Percentiles rank a stretch among this genome's conserved stretches.
Evolutionary conservation across 73 alveolate species (phyloP).

Genomic region (Uronychia binucleata): DNA sequence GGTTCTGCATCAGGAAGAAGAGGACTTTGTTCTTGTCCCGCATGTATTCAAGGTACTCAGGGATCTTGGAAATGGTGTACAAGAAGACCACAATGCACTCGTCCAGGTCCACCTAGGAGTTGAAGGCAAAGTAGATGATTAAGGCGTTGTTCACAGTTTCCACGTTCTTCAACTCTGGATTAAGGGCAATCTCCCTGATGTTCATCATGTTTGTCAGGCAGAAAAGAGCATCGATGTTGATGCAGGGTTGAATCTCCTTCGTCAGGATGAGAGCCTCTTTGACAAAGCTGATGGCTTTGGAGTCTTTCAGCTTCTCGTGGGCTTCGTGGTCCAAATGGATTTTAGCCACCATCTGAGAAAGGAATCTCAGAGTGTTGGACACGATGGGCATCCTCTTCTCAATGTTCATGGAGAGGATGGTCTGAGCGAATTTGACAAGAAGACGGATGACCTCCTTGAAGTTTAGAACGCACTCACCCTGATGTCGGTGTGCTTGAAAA

Average conservation of each 20-base stretch:
- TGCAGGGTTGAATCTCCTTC: conserved; percentile 42
- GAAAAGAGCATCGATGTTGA: conserved; percentile 60
- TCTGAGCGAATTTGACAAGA: conserved; percentile 44
- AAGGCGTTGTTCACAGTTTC: conserved; percentile 56
- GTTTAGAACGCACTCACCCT: conserved; percentile 1
- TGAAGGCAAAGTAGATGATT: conserved; percentile 44
- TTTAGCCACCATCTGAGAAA: conserved; percentile 47
- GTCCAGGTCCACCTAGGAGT: conserved; percentile 52
- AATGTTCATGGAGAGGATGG: conserved; percentile 47
- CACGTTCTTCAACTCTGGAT: conserved; percentile 23
- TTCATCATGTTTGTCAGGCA: conserved; percentile 63
- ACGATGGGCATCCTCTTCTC: conserved; percentile 53
- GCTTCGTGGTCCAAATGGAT: conserved; percentile 22
- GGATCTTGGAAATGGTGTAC: conserved; percentile 48
- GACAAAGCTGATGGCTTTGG: conserved; percentile 54
- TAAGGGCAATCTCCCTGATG: conserved; percentile 44
- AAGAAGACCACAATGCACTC: conserved; percentile 58
- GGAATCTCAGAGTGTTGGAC: conserved; percentile 45
- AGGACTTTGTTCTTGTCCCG: conserved; percentile 47
- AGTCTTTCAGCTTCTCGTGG: conserved; percentile 22
- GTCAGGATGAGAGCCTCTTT: conserved; percentile 33
- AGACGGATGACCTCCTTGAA: conserved; percentile 16
- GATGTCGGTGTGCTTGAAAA: conserved; percentile 41
- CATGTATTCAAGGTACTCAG: conserved; percentile 26
- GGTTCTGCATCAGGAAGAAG: conserved; percentile 47